Percentiles rank a stretch among this genome's conserved stretches.
Conservation (phyloP, 306 rosid genomes). For the Glycine tomentella region DNA sequence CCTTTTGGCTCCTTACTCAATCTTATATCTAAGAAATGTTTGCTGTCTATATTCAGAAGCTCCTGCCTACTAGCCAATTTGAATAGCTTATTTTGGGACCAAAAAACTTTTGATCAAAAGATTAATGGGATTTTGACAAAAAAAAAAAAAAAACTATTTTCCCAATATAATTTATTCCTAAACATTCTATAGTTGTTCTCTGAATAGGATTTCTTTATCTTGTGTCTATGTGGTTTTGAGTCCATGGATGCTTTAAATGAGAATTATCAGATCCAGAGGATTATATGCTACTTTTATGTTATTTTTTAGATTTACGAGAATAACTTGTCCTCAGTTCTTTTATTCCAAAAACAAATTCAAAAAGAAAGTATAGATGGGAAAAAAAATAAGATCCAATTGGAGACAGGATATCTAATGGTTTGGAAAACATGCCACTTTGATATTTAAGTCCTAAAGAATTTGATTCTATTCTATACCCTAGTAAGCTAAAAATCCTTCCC, state of each 20-base stretch:
- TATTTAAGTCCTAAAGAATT: conserved; percentile 30
- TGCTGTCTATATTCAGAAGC: no score
- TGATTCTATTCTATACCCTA: conserved; percentile 36
- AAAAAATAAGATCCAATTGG: neutral
- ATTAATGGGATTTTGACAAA: neutral
- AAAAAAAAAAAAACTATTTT: neutral
- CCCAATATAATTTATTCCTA: neutral
- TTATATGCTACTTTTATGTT: conserved; percentile 10
- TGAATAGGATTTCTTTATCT: conserved; percentile 12
- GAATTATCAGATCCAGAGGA: neutral
- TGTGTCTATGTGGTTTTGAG: neutral
- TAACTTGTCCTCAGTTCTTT: conserved; percentile 19
- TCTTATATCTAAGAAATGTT: no score
- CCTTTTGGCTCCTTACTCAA: no score
- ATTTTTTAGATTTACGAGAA: neutral
- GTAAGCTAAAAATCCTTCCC: conserved; percentile 36
- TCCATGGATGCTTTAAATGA: conserved; percentile 11
- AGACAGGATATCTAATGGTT: neutral
- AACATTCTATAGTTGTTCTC: neutral
- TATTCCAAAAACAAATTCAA: neutral
- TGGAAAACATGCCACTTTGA: conserved; percentile 12
- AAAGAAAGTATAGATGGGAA: neutral
- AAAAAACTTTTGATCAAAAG: neutral
- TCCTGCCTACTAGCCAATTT: neutral
- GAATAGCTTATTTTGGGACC: conserved; percentile 5